Percentiles rank a stretch among this genome's conserved stretches.
These are phyloP conservation scores for Pythium aquatile DNA, from an alignment of 352 stramenopile species.

Conservation along the genomic window DNA sequence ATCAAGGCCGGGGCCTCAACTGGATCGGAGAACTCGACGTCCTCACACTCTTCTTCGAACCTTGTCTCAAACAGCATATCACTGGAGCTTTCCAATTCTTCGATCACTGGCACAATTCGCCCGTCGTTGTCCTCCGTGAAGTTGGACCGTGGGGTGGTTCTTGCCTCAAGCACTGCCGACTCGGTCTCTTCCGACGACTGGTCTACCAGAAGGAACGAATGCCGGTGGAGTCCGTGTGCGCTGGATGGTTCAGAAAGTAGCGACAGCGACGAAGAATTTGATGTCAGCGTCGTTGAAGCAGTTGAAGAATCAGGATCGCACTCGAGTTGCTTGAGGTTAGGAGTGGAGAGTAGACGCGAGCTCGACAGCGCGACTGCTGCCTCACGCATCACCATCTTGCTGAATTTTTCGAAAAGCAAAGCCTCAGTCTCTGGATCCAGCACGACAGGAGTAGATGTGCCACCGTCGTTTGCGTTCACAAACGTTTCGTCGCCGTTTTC, in stretches of 20 bases:
- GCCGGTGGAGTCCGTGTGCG: neutral
- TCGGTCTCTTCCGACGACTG: neutral
- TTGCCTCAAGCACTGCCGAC: neutral
- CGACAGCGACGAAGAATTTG: conserved; percentile 10
- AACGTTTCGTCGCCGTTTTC: conserved; percentile 42
- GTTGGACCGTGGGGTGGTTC: neutral
- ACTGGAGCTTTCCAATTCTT: conserved; percentile 19
- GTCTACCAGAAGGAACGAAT: conserved; percentile 12
- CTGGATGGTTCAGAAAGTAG: conserved; percentile 5
- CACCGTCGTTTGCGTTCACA: neutral
- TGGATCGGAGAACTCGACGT: neutral
- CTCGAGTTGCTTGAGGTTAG: conserved; percentile 32
- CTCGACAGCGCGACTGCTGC: conserved; percentile 12
- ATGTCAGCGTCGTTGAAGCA: conserved; percentile 4
- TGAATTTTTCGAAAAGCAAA: conserved; percentile 68
- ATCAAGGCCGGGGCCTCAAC: neutral
- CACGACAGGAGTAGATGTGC: conserved; percentile 9
- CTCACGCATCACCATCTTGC: conserved; percentile 32
- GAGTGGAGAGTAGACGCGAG: conserved; percentile 6
- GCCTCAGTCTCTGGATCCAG: conserved; percentile 49
- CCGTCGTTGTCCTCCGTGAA: conserved; percentile 25
- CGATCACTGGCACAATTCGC: conserved; percentile 20
- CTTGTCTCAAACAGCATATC: conserved; percentile 1
- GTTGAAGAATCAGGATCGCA: conserved; percentile 32
- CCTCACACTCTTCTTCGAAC: neutral